Evolutionary conservation across 805 yeast genomes (phyloP).

Genomic region (Priceomyces fermenticarens): DNA sequence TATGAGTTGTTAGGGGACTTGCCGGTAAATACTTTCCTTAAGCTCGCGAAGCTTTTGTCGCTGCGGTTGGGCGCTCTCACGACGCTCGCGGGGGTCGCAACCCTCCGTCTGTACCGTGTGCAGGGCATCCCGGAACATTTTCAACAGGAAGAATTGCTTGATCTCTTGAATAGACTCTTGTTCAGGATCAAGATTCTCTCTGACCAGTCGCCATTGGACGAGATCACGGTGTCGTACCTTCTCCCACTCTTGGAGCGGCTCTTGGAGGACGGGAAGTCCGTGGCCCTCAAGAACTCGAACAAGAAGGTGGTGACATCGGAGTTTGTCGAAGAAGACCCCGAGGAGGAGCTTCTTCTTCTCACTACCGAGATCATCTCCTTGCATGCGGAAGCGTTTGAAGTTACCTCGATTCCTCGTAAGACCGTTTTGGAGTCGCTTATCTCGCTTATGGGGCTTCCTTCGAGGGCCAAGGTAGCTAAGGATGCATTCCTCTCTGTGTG

Average conservation of each 20-base stretch:
- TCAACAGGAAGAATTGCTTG: conserved; percentile 50
- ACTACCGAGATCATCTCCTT: conserved; percentile 71
- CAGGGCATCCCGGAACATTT: conserved; percentile 45
- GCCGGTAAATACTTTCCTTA: conserved; percentile 51
- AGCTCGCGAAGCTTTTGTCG: conserved; percentile 51
- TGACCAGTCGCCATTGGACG: conserved; percentile 69
- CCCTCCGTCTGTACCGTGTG: conserved; percentile 54
- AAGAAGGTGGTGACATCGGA: conserved; percentile 57
- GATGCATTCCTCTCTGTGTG: conserved; percentile 78
- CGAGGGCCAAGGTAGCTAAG: conserved; percentile 77
- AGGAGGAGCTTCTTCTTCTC: conserved; percentile 79
- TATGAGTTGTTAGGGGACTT: conserved; percentile 37
- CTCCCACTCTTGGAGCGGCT: conserved; percentile 73
- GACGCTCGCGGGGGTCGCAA: conserved; percentile 64
- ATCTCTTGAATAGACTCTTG: conserved; percentile 60
- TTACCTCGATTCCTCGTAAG: conserved; percentile 65
- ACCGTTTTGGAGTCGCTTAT: conserved; percentile 61
- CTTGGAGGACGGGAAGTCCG: conserved; percentile 60
- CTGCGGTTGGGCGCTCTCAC: conserved; percentile 50
- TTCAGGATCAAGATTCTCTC: conserved; percentile 73
- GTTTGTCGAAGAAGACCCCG: conserved; percentile 78
- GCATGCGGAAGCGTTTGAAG: conserved; percentile 67
- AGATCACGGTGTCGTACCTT: conserved; percentile 65
- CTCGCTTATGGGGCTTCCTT: conserved; percentile 65
- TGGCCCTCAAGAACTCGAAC: conserved; percentile 50